Conservation (phyloP, 1,284 basidiomycete genomes). For the Sanguinoderma infundibulare region DNA sequence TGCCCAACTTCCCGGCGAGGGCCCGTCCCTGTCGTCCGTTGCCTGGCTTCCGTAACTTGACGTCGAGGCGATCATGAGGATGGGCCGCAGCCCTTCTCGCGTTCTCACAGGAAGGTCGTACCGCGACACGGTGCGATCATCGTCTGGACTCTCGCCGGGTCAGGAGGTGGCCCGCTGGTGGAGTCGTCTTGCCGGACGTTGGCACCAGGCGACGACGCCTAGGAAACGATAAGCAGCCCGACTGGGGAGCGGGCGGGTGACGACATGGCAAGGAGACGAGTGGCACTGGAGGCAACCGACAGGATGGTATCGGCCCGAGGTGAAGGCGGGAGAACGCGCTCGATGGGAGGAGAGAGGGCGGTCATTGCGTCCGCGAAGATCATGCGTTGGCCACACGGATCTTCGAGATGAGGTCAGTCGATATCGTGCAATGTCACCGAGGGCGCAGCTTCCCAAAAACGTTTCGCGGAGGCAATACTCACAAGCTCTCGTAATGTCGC, state of each 20-base stretch:
- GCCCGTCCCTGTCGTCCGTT: not conserved
- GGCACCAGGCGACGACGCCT: not conserved
- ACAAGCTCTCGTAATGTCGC: conserved; percentile 4
- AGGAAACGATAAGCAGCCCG: not conserved
- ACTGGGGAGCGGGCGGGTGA: not conserved
- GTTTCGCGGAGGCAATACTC: conserved; percentile 7
- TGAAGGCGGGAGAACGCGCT: not conserved
- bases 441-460: conserved; percentile 8
- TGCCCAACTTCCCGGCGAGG: not conserved
- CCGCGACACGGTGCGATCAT: conserved; percentile 15
- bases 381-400: conserved; percentile 5
- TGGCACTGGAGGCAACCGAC: too few relatives aligned
- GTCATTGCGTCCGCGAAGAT: conserved; percentile 11
- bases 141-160: not conserved
- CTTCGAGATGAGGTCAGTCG: conserved; percentile 13
- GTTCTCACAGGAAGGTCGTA: conserved; percentile 12
- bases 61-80: conserved; percentile 12
- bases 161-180: not conserved
- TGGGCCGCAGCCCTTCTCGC: conserved; percentile 2
- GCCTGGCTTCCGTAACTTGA: not conserved
- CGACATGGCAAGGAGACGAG: not conserved
- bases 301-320: not conserved
- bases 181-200: not conserved
- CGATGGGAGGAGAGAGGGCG: not conserved
- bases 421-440: not conserved